Percentiles rank a stretch among this genome's conserved stretches.
Conservation (phyloP, 495 filamentous ascomycete genomes). For the Penicillium cosmopolitanum region DNA sequence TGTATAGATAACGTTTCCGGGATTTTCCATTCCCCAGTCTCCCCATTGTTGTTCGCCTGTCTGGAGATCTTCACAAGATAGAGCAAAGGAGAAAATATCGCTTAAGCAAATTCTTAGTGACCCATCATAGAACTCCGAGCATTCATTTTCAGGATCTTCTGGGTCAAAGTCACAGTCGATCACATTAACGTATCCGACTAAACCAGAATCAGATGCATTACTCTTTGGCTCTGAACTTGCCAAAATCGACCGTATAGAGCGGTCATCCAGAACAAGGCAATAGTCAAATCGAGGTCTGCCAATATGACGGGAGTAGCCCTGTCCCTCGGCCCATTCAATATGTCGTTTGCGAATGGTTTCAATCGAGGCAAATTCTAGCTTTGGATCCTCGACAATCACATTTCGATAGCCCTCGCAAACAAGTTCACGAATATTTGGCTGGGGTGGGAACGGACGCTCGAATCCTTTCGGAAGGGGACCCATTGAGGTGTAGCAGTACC, state of each 20-base stretch:
- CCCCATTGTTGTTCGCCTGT: constrained; percentile 13
- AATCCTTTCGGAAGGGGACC: too few relatives aligned
- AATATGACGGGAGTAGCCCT: neutral
- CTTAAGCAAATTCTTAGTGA: constrained; percentile 8
- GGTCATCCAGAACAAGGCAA: constrained; percentile 11
- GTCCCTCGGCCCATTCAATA: neutral
- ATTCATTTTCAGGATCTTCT: constrained; percentile 9
- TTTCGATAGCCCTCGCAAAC: too few relatives aligned
- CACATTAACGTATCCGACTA: too few relatives aligned
- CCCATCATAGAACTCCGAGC: constrained; percentile 11
- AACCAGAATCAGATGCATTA: constrained; percentile 6
- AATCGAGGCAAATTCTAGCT: too few relatives aligned
- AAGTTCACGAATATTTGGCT: too few relatives aligned
- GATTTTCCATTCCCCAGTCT: constrained; percentile 15
- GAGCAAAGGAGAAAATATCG: constrained; percentile 8
- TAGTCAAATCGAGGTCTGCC: constrained; percentile 13
- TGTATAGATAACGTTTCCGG: constrained; percentile 5
- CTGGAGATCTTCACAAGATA: constrained; percentile 6
- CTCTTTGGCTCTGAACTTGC: constrained; percentile 12
- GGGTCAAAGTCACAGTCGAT: constrained; percentile 11
- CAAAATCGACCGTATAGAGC: constrained; percentile 13
- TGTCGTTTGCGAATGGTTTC: too few relatives aligned
- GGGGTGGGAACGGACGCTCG: too few relatives aligned
- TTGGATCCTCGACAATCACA: too few relatives aligned
- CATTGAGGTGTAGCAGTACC: too few relatives aligned